phyloP scores from a whole-genome alignment of 805 yeast genomes.

The Jamesozyma jinghongensis region DNA sequence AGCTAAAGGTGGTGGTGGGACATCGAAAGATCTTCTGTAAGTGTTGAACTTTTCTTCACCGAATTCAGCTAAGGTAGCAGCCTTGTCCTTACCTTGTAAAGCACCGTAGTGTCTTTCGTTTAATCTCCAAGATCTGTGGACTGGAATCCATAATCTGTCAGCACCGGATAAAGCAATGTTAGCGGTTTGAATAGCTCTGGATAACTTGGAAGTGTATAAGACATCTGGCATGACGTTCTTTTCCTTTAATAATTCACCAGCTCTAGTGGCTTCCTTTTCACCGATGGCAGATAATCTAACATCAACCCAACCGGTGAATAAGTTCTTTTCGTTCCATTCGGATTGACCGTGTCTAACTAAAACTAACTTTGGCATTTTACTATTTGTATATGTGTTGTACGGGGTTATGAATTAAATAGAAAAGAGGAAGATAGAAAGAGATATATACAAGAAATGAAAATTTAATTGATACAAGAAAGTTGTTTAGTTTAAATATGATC shows the following conservation, averaged over 20 bases:
- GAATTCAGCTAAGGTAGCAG: constrained; percentile 76
- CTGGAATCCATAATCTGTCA: constrained; percentile 85
- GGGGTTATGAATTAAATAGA: background rate
- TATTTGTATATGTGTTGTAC: background rate
- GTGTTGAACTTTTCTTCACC: constrained; percentile 91
- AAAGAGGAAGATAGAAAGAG: background rate
- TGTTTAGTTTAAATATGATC: background rate
- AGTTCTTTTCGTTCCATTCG: constrained; percentile 97
- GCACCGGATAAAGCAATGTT: constrained; percentile 85
- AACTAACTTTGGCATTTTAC: constrained; percentile 55
- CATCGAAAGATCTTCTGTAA: constrained; percentile 96
- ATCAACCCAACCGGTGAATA: constrained; percentile 99
- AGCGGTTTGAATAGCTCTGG: constrained; percentile 96
- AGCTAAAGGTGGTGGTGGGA: constrained; percentile 88
- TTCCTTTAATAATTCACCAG: constrained; percentile 86
- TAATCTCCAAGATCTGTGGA: constrained; percentile 92
- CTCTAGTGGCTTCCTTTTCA: constrained; percentile 82
- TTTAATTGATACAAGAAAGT: background rate
- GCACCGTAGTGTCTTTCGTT: constrained; percentile 99
- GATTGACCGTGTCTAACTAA: constrained; percentile 98
- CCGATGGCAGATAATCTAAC: constrained; percentile 78
- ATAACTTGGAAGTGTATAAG: constrained; percentile 80
- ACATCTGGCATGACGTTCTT: constrained; percentile 79
- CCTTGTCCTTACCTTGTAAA: constrained; percentile 97
- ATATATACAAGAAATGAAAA: background rate